These are phyloP conservation scores for Aquilaria yunnanensis DNA, from an alignment of 345 rosid species.

Conservation along the genomic window DNA sequence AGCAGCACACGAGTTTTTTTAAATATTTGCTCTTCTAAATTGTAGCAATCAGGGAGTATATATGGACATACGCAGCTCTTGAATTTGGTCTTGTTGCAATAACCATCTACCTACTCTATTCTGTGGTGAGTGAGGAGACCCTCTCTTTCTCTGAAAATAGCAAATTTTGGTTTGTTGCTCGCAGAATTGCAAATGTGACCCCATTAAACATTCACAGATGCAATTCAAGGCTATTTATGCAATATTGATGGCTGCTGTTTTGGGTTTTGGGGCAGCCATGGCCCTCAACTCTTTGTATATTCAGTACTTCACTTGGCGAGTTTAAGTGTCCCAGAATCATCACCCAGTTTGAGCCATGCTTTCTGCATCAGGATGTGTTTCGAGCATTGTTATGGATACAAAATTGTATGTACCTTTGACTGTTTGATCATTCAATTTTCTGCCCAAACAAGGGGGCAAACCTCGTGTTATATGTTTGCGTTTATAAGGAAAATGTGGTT, in stretches of 20 bases:
- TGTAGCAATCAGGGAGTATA: constrained; percentile 77
- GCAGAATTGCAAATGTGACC: no score
- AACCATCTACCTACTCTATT: constrained; percentile 49
- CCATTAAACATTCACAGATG: constrained; percentile 39
- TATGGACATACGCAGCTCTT: constrained; percentile 91
- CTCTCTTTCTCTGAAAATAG: no score
- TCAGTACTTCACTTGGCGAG: constrained; percentile 39
- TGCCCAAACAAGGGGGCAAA: no score
- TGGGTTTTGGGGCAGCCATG: constrained; percentile 82
- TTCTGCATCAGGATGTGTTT: background rate
- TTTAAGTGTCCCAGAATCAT: constrained; percentile 28
- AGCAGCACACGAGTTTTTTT: background rate
- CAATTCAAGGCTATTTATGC: constrained; percentile 55
- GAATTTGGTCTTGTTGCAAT: constrained; percentile 81
- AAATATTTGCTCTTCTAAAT: constrained; percentile 3
- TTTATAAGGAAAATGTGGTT: no score
- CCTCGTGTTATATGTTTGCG: no score
- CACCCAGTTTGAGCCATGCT: constrained; percentile 36
- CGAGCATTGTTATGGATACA: constrained; percentile 1
- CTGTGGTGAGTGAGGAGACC: constrained; percentile 37
- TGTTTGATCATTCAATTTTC: no score
- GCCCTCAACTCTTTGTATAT: constrained; percentile 61
- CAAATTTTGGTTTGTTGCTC: no score
- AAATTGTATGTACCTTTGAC: no score
- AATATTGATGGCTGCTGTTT: constrained; percentile 49